Conservation (phyloP, 768 basidiomycete genomes). For the Kondoa malvinella region DNA sequence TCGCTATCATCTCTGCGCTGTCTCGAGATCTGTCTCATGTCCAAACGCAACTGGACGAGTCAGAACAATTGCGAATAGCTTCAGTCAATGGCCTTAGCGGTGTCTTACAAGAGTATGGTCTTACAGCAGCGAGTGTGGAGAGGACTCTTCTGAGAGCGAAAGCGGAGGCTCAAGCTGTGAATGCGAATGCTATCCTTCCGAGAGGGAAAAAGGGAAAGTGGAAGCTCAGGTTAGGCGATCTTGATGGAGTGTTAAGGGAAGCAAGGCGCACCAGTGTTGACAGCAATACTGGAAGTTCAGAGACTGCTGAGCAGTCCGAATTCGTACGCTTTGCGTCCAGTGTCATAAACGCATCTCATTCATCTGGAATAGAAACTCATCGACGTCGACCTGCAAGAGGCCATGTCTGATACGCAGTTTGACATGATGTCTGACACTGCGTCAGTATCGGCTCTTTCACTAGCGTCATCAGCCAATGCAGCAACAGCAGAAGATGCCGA, state of each 20-base stretch:
- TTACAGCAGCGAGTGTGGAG: not conserved
- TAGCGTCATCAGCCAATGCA: not conserved
- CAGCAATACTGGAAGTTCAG: too few species aligned
- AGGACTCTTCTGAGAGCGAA: not conserved
- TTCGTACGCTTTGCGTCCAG: not conserved
- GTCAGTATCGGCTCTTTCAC: not conserved
- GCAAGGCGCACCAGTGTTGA: too few species aligned
- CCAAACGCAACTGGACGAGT: not conserved
- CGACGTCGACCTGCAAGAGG: slow-evolving; percentile 3
- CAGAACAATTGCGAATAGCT: not conserved
- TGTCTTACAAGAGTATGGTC: not conserved
- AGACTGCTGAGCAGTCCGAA: too few species aligned
- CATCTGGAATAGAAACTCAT: slow-evolving; percentile 1
- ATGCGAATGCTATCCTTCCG: too few species aligned
- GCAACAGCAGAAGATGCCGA: not conserved
- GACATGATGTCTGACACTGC: not conserved
- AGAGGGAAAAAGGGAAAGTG: not conserved
- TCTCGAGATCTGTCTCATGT: not conserved
- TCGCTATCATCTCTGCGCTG: not conserved
- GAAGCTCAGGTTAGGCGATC: not conserved
- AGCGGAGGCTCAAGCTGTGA: not conserved
- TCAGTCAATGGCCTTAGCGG: not conserved
- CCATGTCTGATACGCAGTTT: slow-evolving; percentile 5
- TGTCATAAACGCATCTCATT: not conserved
- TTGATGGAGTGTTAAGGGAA: not conserved